These are phyloP conservation scores for Fusarium stilboides DNA, from an alignment of 2,329 filamentous ascomycete genomes.

Conservation along the genomic window DNA sequence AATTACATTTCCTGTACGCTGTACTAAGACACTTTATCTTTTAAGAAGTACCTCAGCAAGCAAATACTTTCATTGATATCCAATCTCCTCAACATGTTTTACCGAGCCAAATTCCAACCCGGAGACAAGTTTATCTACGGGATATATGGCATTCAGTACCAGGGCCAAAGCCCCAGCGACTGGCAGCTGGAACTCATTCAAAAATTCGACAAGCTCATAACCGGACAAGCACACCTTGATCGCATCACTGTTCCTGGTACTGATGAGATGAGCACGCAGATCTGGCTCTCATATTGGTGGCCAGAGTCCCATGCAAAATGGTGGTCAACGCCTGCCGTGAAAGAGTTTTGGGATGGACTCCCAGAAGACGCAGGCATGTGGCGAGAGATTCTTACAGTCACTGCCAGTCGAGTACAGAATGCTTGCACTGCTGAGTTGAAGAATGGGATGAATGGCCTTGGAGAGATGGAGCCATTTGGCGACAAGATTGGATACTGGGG, in stretches of 20 bases:
- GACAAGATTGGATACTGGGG: not conserved
- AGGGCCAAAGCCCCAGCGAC: not conserved
- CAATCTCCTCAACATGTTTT: not conserved
- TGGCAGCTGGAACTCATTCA: not conserved
- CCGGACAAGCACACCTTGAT: not conserved
- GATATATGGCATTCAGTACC: not conserved
- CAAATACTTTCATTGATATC: too few relatives aligned
- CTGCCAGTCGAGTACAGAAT: not conserved
- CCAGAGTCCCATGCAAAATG: not conserved
- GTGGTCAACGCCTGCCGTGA: not conserved
- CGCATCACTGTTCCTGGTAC: not conserved
- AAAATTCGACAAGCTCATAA: not conserved
- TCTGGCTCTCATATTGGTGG: conserved; percentile 6
- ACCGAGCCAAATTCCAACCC: not conserved
- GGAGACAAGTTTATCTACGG: not conserved
- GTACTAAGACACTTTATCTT: too few relatives aligned
- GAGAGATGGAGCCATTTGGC: not conserved
- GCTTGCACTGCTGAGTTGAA: not conserved
- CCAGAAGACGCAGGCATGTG: not conserved
- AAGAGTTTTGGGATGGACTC: not conserved
- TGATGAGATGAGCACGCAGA: not conserved
- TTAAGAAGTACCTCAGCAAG: not conserved
- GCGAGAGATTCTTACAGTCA: not conserved
- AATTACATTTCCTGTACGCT: too few relatives aligned
- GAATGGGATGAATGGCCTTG: not conserved